phyloP scores from a whole-genome alignment of 305 asterid genomes.

The Fraxinus greggii region DNA sequence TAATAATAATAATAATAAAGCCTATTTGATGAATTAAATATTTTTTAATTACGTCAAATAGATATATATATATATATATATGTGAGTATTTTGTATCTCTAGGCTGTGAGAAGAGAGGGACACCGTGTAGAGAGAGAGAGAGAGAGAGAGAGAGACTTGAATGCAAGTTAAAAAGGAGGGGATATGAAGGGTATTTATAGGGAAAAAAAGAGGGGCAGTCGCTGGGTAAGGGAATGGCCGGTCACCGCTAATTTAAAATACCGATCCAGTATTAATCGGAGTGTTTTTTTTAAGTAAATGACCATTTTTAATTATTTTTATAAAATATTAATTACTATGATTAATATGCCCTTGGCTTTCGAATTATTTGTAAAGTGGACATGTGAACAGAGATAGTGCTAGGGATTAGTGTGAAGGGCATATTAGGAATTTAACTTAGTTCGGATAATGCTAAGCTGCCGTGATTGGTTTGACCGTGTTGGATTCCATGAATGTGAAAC shows the following conservation, averaged over 20 bases:
- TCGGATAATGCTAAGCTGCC: slow-evolving; percentile 23
- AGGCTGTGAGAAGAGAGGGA: slow-evolving; percentile 26
- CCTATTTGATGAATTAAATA: slow-evolving; percentile 9
- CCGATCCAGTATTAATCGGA: slow-evolving; percentile 46
- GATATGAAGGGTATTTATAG: slow-evolving; percentile 68
- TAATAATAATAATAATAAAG: not conserved
- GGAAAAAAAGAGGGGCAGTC: slow-evolving; percentile 34
- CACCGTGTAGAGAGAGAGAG: slow-evolving; percentile 22
- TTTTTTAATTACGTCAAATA: slow-evolving; percentile 11
- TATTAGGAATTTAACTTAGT: not conserved
- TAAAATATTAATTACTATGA: not conserved
- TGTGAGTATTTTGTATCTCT: slow-evolving; percentile 24
- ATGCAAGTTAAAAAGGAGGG: slow-evolving; percentile 20
- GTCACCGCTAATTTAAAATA: slow-evolving; percentile 34
- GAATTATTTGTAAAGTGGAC: not conserved
- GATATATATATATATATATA: not conserved
- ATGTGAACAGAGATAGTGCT: not conserved
- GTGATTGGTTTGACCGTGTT: slow-evolving; percentile 35
- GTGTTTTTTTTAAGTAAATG: slow-evolving; percentile 26
- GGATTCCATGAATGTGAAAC: slow-evolving; percentile 7
- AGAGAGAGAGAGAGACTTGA: slow-evolving; percentile 25
- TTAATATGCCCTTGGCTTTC: slow-evolving; percentile 19
- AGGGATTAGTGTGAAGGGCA: slow-evolving; percentile 5
- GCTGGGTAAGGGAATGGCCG: slow-evolving; percentile 42
- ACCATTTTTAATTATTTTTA: not conserved